These are phyloP conservation scores for Pascua guehoae DNA, from an alignment of 1,284 basidiomycete genomes.

Conservation along the genomic window DNA sequence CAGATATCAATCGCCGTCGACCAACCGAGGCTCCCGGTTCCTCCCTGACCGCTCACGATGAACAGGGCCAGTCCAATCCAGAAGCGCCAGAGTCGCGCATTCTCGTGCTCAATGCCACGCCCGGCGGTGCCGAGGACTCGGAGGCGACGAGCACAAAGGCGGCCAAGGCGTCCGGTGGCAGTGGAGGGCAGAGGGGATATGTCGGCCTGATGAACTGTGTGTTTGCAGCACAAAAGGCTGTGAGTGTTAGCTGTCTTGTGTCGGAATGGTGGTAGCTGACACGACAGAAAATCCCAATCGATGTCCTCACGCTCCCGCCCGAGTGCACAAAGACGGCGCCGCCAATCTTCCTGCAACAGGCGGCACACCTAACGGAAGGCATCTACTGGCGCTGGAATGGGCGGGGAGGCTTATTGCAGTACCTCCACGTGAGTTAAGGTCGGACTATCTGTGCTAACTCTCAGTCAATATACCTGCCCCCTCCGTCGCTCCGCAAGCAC, in stretches of 20 bases:
- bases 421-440: constrained; percentile 73
- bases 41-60: constrained; percentile 12
- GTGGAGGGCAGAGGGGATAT: constrained; percentile 42
- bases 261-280: constrained; percentile 1
- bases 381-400: constrained; percentile 75
- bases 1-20: constrained; percentile 79
- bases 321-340: constrained; percentile 60
- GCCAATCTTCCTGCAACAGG: constrained; percentile 90
- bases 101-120: constrained; percentile 86
- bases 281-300: constrained; percentile 83
- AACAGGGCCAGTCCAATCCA: constrained; percentile 15
- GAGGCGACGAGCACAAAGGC: constrained; percentile 49
- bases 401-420: constrained; percentile 75
- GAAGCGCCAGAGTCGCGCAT: constrained; percentile 69
- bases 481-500: constrained; percentile 69
- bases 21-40: constrained; percentile 47
- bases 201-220: constrained; percentile 99
- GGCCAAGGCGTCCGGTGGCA: constrained; percentile 26
- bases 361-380: constrained; percentile 89
- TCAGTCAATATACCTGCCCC: constrained; percentile 87
- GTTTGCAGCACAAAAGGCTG: constrained; percentile 96
- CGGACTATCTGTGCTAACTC: no score
- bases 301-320: constrained; percentile 88
- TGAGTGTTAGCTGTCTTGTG: constrained; percentile 42
- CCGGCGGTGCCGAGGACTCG: constrained; percentile 40